Base-by-base conservation (phyloP, 441 rosid genomes). In the Brassica hybrid region DNA sequence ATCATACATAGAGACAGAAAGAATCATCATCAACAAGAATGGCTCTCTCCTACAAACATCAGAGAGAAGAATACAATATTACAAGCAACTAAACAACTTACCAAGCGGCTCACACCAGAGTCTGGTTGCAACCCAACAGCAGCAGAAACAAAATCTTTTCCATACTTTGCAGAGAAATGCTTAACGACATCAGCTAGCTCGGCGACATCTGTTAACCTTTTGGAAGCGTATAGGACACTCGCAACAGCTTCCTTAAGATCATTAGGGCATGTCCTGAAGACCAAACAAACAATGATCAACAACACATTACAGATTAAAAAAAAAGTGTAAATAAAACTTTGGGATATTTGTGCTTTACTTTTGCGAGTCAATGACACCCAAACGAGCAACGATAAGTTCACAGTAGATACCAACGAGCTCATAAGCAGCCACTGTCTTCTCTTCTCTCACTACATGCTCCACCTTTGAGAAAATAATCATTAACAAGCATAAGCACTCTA, bases 381-480 rank as follows among this genome's bases (percentile, higher is more conserved):
- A 73, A 36, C 94, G 98, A 9, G 88, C 87, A 3, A 84, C 94
- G 60, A 94, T 82, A 43, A 91, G 89, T 73, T 91, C 96, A 58
- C 96, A 91, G 80, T 89, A 94, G 73, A 94, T 85, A 85, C 88
- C 91, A 64, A 90, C 79, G 69, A 94, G 94, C 50, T 90, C 95
- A 81, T 87, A 94, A 8, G 96, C 97, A 0, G 92, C 93, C 84
- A 89, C 72, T 17, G 88, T 90, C 86, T 91, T 94, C 85, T 91
- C 92, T 87, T 94, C 98, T 78, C 93, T 84, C 74, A 90, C 90
- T 45, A 89, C 90, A 89, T 94, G 98, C 77, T 94, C 98, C 57
- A 94, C 98, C 98, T 80, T 25, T 58, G 17, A 48, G 5, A 72
- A 4, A 10, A 11, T 1, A 18, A 68, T 3, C 58, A 65, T 17